Evolutionary conservation across 2,329 filamentous ascomycete species (phyloP).

Genomic region (Clonostachys sp.): DNA sequence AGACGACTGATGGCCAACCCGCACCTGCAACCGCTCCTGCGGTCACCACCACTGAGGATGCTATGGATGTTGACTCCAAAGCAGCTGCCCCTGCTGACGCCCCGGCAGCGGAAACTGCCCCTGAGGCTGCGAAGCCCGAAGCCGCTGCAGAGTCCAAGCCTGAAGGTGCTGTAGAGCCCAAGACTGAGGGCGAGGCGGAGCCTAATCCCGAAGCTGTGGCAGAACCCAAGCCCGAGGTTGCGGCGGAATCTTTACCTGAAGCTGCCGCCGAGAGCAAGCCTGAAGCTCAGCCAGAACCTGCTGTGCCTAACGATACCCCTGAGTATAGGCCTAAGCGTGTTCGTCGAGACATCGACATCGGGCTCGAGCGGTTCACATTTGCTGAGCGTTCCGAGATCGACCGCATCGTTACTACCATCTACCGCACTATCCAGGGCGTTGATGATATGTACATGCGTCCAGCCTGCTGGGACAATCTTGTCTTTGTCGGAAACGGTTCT

Average conservation of each 20-base stretch:
- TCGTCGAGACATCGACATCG: conserved; percentile 69
- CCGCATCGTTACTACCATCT: conserved; percentile 77
- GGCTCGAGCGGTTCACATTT: conserved; percentile 69
- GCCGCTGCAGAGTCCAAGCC: conserved; percentile 11
- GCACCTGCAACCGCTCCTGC: background rate
- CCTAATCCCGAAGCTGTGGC: background rate
- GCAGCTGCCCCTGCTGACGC: background rate
- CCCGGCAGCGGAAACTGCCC: conserved; percentile 2
- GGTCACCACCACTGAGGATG: conserved; percentile 3
- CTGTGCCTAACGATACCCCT: conserved; percentile 18
- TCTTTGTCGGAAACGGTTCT: conserved; percentile 86
- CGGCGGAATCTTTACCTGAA: background rate
- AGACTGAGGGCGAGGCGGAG: conserved; percentile 8
- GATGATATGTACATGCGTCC: conserved; percentile 81
- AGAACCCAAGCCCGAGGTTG: background rate
- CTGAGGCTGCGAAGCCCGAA: conserved; percentile 6
- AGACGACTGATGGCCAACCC: background rate
- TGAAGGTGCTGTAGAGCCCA: conserved; percentile 5
- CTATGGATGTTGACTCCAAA: conserved; percentile 4
- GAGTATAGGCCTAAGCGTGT: conserved; percentile 50
- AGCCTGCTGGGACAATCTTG: conserved; percentile 85
- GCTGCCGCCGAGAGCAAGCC: conserved; percentile 14
- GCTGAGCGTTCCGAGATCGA: conserved; percentile 71
- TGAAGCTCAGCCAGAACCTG: conserved; percentile 4
- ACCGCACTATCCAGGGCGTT: conserved; percentile 76